Evolutionary conservation across 2,329 filamentous ascomycete genomes (phyloP).

Genomic region (Macrophomina tecta): DNA sequence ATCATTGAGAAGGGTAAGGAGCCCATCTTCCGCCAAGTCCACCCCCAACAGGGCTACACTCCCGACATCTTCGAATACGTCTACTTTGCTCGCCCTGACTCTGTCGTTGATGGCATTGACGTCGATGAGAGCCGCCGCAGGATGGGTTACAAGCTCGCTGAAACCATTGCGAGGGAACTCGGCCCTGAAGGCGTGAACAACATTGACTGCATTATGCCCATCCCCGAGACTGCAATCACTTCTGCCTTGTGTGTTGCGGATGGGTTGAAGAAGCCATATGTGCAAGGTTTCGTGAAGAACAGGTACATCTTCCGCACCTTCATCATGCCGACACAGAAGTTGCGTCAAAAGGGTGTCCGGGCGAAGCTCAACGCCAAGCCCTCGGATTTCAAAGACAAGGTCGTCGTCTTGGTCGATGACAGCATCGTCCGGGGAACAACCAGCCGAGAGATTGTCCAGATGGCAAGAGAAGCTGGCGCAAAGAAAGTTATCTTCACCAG

Average conservation of each 20-base stretch:
- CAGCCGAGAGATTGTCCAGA: constrained; percentile 76
- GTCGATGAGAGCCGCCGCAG: constrained; percentile 83
- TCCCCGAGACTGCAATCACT: constrained; percentile 83
- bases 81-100: constrained; percentile 85
- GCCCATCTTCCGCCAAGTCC: constrained; percentile 78
- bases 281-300: constrained; percentile 87
- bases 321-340: constrained; percentile 82
- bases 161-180: constrained; percentile 71
- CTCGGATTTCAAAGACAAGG: constrained; percentile 80
- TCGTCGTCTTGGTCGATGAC: constrained; percentile 86
- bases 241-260: constrained; percentile 79
- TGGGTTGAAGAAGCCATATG: constrained; percentile 76
- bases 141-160: constrained; percentile 83
- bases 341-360: constrained; percentile 83
- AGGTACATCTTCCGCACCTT: constrained; percentile 88
- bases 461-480: constrained; percentile 85
- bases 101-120: constrained; percentile 84
- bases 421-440: constrained; percentile 89
- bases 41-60: constrained; percentile 70
- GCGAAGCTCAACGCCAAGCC: constrained; percentile 88
- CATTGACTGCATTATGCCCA: constrained; percentile 84
- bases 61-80: constrained; percentile 90
- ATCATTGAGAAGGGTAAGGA: constrained; percentile 79
- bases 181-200: constrained; percentile 72
- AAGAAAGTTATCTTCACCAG: constrained; percentile 82